A percentile compares a stretch with the other conserved stretches of the same genome.
Conservation (phyloP, 352 stramenopile species). For the Phytophthora rubi region DNA sequence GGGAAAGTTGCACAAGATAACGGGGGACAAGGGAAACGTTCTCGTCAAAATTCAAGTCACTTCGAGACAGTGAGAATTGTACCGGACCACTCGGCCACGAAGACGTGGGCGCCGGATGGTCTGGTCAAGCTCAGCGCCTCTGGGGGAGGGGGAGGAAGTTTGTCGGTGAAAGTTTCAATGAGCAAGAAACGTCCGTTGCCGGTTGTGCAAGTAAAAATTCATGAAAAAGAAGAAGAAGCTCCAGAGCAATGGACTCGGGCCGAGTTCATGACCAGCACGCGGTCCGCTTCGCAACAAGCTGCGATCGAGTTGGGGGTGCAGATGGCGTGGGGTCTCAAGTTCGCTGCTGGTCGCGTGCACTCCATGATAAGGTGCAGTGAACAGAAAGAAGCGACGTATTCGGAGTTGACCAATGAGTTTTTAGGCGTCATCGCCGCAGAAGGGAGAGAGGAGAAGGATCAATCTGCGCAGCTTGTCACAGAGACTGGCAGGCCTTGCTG, state of each 20-base stretch:
- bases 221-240: neutral
- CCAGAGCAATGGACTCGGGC: constrained; percentile 3
- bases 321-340: constrained; percentile 15
- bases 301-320: constrained; percentile 17
- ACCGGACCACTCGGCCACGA: neutral
- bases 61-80: neutral
- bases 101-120: neutral
- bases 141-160: neutral
- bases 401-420: constrained; percentile 2
- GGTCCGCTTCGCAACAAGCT: constrained; percentile 21
- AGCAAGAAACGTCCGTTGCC: constrained; percentile 4
- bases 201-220: too few species aligned
- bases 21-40: neutral
- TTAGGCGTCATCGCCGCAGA: neutral
- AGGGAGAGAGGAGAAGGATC: neutral
- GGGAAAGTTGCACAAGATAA: neutral
- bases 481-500: constrained; percentile 9
- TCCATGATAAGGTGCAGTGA: constrained; percentile 29
- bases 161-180: neutral
- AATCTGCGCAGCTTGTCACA: neutral
- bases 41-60: neutral
- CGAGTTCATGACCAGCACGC: constrained; percentile 25
- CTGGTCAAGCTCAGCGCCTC: constrained; percentile 1
- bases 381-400: neutral
- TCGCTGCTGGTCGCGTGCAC: constrained; percentile 19